Evolutionary conservation across 495 filamentous ascomycete genomes (phyloP).

Genomic region (Jackrogersella multiformis): DNA sequence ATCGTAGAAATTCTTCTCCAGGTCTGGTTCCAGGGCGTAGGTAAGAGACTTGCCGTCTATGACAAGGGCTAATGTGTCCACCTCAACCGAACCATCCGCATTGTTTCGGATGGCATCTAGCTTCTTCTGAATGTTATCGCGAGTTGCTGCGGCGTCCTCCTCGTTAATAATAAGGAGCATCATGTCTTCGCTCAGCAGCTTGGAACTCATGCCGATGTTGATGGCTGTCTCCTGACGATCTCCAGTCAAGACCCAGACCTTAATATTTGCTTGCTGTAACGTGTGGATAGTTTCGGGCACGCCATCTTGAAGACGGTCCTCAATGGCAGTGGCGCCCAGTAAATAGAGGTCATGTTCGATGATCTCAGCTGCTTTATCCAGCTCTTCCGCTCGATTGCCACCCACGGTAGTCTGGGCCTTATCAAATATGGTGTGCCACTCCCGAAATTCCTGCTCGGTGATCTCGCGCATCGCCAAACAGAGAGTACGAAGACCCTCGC

Average conservation of each 20-base stretch:
- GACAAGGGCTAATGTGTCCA: conserved; percentile 90
- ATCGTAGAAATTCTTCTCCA: conserved; percentile 94
- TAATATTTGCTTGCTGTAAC: conserved; percentile 95
- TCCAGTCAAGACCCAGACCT: conserved; percentile 98
- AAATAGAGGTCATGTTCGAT: conserved; percentile 93
- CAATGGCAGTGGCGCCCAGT: conserved; percentile 95
- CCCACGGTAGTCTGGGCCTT: conserved; percentile 90
- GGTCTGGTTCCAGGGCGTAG: conserved; percentile 89
- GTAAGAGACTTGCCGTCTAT: conserved; percentile 97
- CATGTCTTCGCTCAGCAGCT: conserved; percentile 99
- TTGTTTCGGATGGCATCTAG: conserved; percentile 85
- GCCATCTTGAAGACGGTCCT: conserved; percentile 96
- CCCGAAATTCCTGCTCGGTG: conserved; percentile 86
- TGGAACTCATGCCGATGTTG: conserved; percentile 99
- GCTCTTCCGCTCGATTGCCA: conserved; percentile 90
- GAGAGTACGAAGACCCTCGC: conserved; percentile 92
- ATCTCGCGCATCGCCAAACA: conserved; percentile 96
- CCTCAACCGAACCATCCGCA: conserved; percentile 73
- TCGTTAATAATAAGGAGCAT: conserved; percentile 97
- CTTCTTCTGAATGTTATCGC: conserved; percentile 91
- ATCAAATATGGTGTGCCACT: conserved; percentile 89
- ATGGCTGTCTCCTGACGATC: conserved; percentile 99
- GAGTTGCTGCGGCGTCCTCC: conserved; percentile 75
- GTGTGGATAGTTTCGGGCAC: conserved; percentile 99
- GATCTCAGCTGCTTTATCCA: conserved; percentile 96